Evolutionary conservation across 2,329 filamentous ascomycete genomes (phyloP), one percentile per base, ranked within the genome.

Genomic region (Emergomyces orientalis): DNA sequence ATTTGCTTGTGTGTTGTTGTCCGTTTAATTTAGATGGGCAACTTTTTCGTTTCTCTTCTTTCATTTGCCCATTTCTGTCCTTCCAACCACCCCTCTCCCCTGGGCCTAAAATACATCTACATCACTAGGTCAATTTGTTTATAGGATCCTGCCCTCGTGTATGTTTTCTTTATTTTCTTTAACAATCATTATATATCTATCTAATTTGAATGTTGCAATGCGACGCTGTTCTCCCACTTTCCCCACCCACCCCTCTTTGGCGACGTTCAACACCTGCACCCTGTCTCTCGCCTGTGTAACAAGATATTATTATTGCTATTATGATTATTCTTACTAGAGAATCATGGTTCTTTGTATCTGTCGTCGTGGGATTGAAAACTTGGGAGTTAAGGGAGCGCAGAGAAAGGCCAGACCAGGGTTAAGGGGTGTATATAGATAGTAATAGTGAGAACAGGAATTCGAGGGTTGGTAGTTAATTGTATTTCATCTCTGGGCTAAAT

Each of bases 181-280:
- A 1, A 2, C 13, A 32, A 19, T 41, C 4, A 13, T 56, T 56
- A 13, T 49, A 49, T 27, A 25, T 25, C 3, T 49, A 27, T 49
- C 45, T 49, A 41, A 58, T 58, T 58, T 58, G 55, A 58, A 39
- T 43, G 55, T 25, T 39, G n/a, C 22, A 17, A 39, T 39, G 32
- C 37, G 17, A 14, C 2, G 22, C 55, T 43, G 34, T 57, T 43
- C 51, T 7, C 14, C 27, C 30, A 14, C 9, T 19, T 2, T 32
- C 25, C 5, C 2, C 6, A 9, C 1, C 17, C 30, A 37, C 7
- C 51, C 30, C 51, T 34, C 19, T 54, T 54, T 19, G 51, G 17
- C 8, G 17, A n/a, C 43, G 3, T n/a, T 22, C 43, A 47, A 47
- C 51, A 8, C 6, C 6, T 9, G n/a, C 3, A n/a, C 27, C 17